Evolutionary conservation across 371 early-diverging fungal genomes (phyloP), one percentile per base, ranked within the genome.

Genomic region (Neoconidiobolus thromboides): DNA sequence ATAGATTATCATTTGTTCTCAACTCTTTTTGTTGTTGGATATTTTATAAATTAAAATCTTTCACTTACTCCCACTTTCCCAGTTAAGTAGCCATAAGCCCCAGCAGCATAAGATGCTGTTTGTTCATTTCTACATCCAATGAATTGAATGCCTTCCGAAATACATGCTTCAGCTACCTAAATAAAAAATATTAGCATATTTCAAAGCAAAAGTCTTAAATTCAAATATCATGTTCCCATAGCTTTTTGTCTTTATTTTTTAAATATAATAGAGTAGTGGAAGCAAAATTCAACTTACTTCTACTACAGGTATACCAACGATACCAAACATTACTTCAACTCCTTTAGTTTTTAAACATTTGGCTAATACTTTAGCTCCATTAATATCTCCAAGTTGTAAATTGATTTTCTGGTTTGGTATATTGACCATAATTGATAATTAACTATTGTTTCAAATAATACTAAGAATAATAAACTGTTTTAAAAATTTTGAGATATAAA

Each of bases 221-320:
- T 26, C 26, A 10, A 47, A 47, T 12, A 10, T 47, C 14, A 47
- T 47, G 48, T 10, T 14, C 48, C 48, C 48, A 0, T 47, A 47
- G 14, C 10, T 47, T 47, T 47, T 12, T 14, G 14, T 12, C 12
- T 26, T 26, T 26, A 26, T 26, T 4, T 49, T 10, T 10, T 26
- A 4, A 10, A 49, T 10, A 36, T 26, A 4, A 62, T 7, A n/a
- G 4, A 6, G 14, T 37, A 2, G 1, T 44, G 1, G 4, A 40
- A 12, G n/a, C 9, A 38, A 14, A 38, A 5, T 9, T 43, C 10
- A 48, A 55, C 2, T 39, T 56, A 69, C 71, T 61, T 82, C 81
- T 48, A 87, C 76, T 0, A 87, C 82, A 7, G 88, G 88, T 61
- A 86, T 85, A 36, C 88, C 88, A n/a, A 88, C 88, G 61, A 88